These are phyloP conservation scores for Sordariomycetes sp. DNA, from an alignment of 2,329 filamentous ascomycete species.

Conservation along the genomic window DNA sequence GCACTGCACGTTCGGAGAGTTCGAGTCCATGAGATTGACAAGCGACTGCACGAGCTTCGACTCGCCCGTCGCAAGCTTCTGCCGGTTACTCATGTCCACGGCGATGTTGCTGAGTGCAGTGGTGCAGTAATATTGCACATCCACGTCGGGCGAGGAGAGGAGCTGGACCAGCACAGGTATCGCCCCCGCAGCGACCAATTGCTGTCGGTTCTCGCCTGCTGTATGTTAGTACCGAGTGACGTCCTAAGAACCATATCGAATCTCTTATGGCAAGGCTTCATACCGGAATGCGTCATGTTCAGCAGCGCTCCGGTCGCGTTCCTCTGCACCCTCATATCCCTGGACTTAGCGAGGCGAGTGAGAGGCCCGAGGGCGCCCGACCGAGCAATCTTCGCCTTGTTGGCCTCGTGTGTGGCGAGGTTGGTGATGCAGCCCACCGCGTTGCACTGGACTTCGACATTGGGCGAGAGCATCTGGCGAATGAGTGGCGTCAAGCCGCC, in stretches of 20 bases:
- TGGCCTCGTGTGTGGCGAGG: conserved; percentile 93
- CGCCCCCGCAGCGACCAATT: conserved; percentile 93
- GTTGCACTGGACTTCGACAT: conserved; percentile 98
- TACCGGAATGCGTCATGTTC: conserved; percentile 99
- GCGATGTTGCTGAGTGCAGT: conserved; percentile 98
- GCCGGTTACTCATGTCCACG: conserved; percentile 81
- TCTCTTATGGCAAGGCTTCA: conserved; percentile 11
- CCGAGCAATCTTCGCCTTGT: conserved; percentile 95
- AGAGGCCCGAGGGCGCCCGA: conserved; percentile 86
- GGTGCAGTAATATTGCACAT: conserved; percentile 99
- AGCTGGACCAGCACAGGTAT: conserved; percentile 95
- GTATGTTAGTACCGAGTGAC: conserved; percentile 6
- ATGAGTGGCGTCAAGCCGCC: conserved; percentile 86
- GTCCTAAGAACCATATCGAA: too few species aligned
- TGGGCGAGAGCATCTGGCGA: conserved; percentile 94
- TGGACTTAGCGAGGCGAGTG: conserved; percentile 86
- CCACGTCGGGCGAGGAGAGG: conserved; percentile 82
- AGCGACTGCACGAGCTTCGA: conserved; percentile 84
- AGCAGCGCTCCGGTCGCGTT: conserved; percentile 93
- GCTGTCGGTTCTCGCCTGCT: conserved; percentile 88
- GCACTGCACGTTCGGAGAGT: conserved; percentile 94
- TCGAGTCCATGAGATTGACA: conserved; percentile 94
- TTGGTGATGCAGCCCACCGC: conserved; percentile 98
- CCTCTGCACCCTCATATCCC: conserved; percentile 95
- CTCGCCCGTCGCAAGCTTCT: conserved; percentile 82